Evolutionary conservation across 2,329 filamentous ascomycete species (phyloP).

Genomic region (Fusarium hainanense): DNA sequence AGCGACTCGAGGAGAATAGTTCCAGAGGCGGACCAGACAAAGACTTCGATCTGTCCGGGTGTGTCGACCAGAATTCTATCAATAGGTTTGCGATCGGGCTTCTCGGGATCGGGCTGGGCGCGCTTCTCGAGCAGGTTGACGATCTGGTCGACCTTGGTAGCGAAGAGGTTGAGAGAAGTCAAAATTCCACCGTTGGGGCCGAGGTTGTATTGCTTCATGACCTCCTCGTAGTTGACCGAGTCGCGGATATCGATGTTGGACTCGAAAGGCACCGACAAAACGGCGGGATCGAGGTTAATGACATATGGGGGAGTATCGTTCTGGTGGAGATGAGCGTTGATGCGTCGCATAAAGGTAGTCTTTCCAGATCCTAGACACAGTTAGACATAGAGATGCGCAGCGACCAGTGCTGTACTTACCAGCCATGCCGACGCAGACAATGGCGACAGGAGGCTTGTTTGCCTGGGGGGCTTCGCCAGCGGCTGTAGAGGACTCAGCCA

Average conservation of each 20-base stretch:
- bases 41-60: slow-evolving; percentile 97
- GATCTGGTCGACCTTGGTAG: slow-evolving; percentile 97
- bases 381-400: slow-evolving; percentile 9
- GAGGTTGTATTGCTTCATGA: slow-evolving; percentile 99
- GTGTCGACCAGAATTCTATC: slow-evolving; percentile 94
- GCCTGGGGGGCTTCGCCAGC: slow-evolving; percentile 44
- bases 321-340: slow-evolving; percentile 90
- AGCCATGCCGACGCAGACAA: slow-evolving; percentile 98
- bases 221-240: slow-evolving; percentile 98
- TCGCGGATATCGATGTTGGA: slow-evolving; percentile 99
- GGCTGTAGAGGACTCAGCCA: slow-evolving; percentile 51
- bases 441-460: slow-evolving; percentile 71
- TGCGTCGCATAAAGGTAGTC: slow-evolving; percentile 99
- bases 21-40: slow-evolving; percentile 96
- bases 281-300: slow-evolving; percentile 95
- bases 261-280: slow-evolving; percentile 92
- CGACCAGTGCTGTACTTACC: slow-evolving; percentile 59
- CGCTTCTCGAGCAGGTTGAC: slow-evolving; percentile 91
- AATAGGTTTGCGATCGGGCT: slow-evolving; percentile 71
- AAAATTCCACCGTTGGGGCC: slow-evolving; percentile 97
- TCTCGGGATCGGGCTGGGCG: slow-evolving; percentile 70
- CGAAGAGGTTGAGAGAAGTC: slow-evolving; percentile 94
- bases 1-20: slow-evolving; percentile 93
- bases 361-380: slow-evolving; percentile 81
- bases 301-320: slow-evolving; percentile 89